A percentile compares a stretch with the other conserved stretches of the same genome.
These are phyloP conservation scores for Aspergillus sergii DNA, from an alignment of 2,329 filamentous ascomycete genomes.

Conservation along the genomic window DNA sequence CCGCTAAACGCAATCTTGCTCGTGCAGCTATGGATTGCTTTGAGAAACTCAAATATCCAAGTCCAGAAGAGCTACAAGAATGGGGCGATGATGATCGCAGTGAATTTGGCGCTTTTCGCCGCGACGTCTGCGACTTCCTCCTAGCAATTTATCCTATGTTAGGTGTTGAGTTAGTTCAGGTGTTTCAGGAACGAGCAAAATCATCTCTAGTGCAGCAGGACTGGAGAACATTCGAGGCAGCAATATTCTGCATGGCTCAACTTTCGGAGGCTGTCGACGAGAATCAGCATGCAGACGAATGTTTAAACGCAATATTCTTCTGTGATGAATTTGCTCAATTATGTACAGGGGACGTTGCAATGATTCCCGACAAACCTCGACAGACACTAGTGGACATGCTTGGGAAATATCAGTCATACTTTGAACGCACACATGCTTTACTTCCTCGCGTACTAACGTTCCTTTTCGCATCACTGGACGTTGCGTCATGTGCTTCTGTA, in stretches of 20 bases:
- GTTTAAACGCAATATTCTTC: slow-evolving; percentile 45
- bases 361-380: slow-evolving; percentile 41
- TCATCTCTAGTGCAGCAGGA: slow-evolving; percentile 35
- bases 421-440: slow-evolving; percentile 45
- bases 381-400: slow-evolving; percentile 48
- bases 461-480: slow-evolving; percentile 47
- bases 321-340: slow-evolving; percentile 37
- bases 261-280: slow-evolving; percentile 49
- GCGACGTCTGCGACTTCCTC: slow-evolving; percentile 50
- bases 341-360: slow-evolving; percentile 33
- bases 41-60: slow-evolving; percentile 45
- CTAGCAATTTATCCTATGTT: slow-evolving; percentile 47
- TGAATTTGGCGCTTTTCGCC: slow-evolving; percentile 47
- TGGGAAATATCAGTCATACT: slow-evolving; percentile 47
- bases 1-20: slow-evolving; percentile 42
- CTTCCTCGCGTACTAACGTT: slow-evolving; percentile 47
- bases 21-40: slow-evolving; percentile 45
- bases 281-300: slow-evolving; percentile 45
- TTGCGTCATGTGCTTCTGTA: slow-evolving; percentile 42
- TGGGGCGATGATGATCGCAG: slow-evolving; percentile 48
- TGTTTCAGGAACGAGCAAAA: slow-evolving; percentile 43
- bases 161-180: slow-evolving; percentile 44
- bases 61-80: slow-evolving; percentile 32
- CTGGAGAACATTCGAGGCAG: slow-evolving; percentile 49
- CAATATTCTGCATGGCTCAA: slow-evolving; percentile 47